Evolutionary conservation across 306 rosid genomes (phyloP), one percentile per base, ranked within the genome.

Genomic region (Cicer cuneatum): DNA sequence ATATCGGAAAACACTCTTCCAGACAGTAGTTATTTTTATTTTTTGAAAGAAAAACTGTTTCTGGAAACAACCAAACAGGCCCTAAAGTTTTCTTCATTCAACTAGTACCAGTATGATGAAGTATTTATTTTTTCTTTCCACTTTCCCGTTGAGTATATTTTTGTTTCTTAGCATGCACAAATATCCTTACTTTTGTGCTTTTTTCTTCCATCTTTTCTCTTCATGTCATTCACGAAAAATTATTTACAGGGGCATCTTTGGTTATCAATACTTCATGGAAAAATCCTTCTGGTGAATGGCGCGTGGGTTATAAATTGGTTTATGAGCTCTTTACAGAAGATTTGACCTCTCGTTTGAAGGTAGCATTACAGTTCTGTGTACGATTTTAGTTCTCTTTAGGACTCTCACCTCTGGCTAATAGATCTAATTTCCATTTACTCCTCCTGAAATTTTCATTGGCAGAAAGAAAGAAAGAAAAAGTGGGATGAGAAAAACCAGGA

Each of bases 241-340:
- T 52, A 79, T 13, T 65, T 69, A 65, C 83, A 94, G 99, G 99
- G 53, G 78, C 90, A 66, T 80, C 90, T 77, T 81, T 94, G 90
- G 72, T 71, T 65, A 81, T 94, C 67, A 88, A 92, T 83, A 79
- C 89, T 64, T 86, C 89, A 8, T 94, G 99, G 99, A 87, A 87
- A 81, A 94, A 94, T 83, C 97, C 99, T 72, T 88, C 97, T 68
- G 97, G 99, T 65, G 97, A 92, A 80, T 94, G 99, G 99, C 97
- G 71, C 19, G 96, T 92, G 74, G 99, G 99, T 75, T 88, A 66
- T 85, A 94, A 90, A 83, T 80, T 90, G 76, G 86, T 90, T 48
- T 94, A 94, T 85, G 97, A 92, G 84, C 83, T 94, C 74, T 94
- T 94, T 62, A 94, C 97, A 0, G 83, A 78, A 29, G 82, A 81